These are phyloP conservation scores for Scalesia atractyloides DNA, from an alignment of 129 eudicot species.

Conservation along the genomic window DNA sequence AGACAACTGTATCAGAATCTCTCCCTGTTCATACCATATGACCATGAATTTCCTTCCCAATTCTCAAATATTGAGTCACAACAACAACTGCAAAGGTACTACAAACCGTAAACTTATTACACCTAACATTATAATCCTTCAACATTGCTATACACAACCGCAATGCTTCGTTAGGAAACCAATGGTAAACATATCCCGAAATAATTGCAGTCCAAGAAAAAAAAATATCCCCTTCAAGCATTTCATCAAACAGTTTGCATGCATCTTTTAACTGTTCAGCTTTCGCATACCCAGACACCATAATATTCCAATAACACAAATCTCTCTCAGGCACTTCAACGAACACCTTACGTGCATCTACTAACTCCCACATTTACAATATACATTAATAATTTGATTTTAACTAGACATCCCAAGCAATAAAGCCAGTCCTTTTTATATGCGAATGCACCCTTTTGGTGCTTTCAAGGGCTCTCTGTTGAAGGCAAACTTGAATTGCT, in stretches of 20 bases:
- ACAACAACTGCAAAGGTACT: constrained; percentile 56
- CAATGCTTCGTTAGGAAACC: background rate
- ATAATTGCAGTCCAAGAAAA: constrained; percentile 11
- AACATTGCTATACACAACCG: constrained; percentile 1
- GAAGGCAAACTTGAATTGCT: constrained; percentile 41
- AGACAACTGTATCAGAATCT: background rate
- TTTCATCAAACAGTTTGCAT: constrained; percentile 6
- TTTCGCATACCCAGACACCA: constrained; percentile 8
- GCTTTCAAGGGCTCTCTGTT: no score
- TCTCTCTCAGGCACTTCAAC: constrained; percentile 4
- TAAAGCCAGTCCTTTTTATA: constrained; percentile 30
- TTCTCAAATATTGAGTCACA: constrained; percentile 29
- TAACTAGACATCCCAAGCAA: constrained; percentile 35
- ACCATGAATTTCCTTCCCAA: constrained; percentile 18
- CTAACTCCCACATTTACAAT: constrained; percentile 50
- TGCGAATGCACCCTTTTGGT: constrained; percentile 52
- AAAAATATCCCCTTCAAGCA: constrained; percentile 19
- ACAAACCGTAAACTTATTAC: constrained; percentile 45
- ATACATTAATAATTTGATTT: constrained; percentile 50
- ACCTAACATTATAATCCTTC: constrained; percentile 8
- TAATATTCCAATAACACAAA: constrained; percentile 17
- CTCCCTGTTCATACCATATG: constrained; percentile 5
- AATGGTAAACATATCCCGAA: constrained; percentile 11
- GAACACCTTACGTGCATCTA: constrained; percentile 9
- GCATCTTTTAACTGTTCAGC: background rate